Evolutionary conservation across 2,329 filamentous ascomycete genomes (phyloP), one percentile per base, ranked within the genome.

Genomic region (Pseudogymnoascus verrucosus): DNA sequence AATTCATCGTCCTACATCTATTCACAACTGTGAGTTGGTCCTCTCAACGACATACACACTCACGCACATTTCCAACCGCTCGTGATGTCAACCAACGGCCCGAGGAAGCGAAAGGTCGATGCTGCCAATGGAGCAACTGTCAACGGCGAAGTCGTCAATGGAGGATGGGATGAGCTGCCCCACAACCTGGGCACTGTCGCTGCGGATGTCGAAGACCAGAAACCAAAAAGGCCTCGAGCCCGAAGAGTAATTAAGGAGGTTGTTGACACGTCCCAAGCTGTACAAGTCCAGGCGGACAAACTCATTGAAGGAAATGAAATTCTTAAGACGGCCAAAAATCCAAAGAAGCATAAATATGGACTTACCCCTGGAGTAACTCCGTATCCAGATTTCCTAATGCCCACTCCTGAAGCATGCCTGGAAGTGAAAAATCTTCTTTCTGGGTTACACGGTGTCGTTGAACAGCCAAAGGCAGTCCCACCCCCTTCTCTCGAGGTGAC

Each of bases 401-500:
- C 91, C 0, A 91, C 87, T 0, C 70, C 79, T 0, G 83, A 86
- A 61, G 85, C 90, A 68, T 93, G 90, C 71, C 80, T 87, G 66
- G 81, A 88, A 69, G 88, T 93, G 4, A 83, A 86, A 63, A 76
- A 78, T 0, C 77, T 93, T 1, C 81, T 96, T 0, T 82, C 85
- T 1, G 78, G 79, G 11, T 73, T 85, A 0, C 90, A 96, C 69
- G 89, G 89, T 1, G 79, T 84, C 62, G 81, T 88, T 12, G 78
- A 78, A 57, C 80, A 83, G 1, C 91, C 91, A 0, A 78, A 84
- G n/a, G 82, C 79, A 1, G 84, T 93, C 7, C 88, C 89, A 0
- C 78, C 83, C 4, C 89, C 90, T 0, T 90, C 89, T 4, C 78
- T 89, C 5, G 84, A 85, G 6, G 80, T 90, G 3, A 85, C 91